Conservation (phyloP, 495 filamentous ascomycete species). For the Apiosordaria backusii region DNA sequence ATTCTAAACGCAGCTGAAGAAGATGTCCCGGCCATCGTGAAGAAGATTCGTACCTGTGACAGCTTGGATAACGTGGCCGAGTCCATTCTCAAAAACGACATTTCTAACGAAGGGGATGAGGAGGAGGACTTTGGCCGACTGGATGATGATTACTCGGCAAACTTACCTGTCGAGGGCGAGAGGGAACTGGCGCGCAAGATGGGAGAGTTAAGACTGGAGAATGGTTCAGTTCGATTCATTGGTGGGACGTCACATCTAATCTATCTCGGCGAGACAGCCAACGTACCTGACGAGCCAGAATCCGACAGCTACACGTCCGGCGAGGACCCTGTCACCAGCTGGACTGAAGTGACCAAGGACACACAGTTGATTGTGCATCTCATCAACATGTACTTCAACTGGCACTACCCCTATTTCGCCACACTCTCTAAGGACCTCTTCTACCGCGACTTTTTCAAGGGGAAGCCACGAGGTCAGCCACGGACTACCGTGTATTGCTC, state of each 20-base stretch:
- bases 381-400: slow-evolving; percentile 95
- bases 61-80: slow-evolving; percentile 88
- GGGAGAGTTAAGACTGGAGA: slow-evolving; percentile 82
- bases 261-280: slow-evolving; percentile 60
- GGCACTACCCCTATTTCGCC: slow-evolving; percentile 97
- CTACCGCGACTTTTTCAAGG: slow-evolving; percentile 76
- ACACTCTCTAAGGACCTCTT: slow-evolving; percentile 88
- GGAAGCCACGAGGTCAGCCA: slow-evolving; percentile 45
- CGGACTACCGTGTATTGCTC: slow-evolving; percentile 73
- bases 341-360: slow-evolving; percentile 84
- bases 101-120: slow-evolving; percentile 43
- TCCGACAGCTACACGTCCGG: slow-evolving; percentile 45
- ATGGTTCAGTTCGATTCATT: slow-evolving; percentile 87
- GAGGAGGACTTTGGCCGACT: slow-evolving; percentile 20
- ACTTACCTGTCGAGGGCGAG: slow-evolving; percentile 65
- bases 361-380: slow-evolving; percentile 77
- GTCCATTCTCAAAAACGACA: slow-evolving; percentile 53
- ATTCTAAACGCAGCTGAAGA: slow-evolving; percentile 86
- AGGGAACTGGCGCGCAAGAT: slow-evolving; percentile 86
- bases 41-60: slow-evolving; percentile 86
- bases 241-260: slow-evolving; percentile 94
- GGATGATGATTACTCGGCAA: slow-evolving; percentile 37
- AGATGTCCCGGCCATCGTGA: slow-evolving; percentile 74
- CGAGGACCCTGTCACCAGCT: slow-evolving; percentile 69
- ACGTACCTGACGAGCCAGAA: slow-evolving; percentile 48